Base-by-base conservation (phyloP, 73 alveolate genomes). In the Paramecium primaurelia region DNA sequence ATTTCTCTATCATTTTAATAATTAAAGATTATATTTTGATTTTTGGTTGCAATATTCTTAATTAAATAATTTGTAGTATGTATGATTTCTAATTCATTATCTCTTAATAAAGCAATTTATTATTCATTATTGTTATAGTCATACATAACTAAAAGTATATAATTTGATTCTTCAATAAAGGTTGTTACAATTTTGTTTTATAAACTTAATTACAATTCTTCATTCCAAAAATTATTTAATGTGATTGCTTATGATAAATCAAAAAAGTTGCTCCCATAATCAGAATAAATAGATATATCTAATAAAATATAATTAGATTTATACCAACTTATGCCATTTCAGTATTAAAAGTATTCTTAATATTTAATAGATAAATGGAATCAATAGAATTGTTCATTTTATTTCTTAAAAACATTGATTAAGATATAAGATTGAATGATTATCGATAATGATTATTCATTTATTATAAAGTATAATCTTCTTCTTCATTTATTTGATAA, bases 221-320 rank as follows among this genome's bases (percentile, higher is more conserved):
- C 77, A 20, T 44, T 80, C 91, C 91, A 80, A 80, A 38, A 80
- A 10, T 40, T 22, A 18, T 80, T 40, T 14, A 80, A 28, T 0
- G 47, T 80, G 9, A 80, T 80, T 8, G 91, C 45, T 80, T 80
- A 12, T 3, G 91, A 22, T 22, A 80, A 26, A 47, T 80, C 91
- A 80, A 42, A 80, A 47, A 80, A 80, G 45, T 80, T 80, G 11
- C 28, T 25, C 10, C 91, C 91, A 10, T 20, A 8, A 80, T 80
- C 91, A 80, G 58, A 80, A 14, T 80, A 80, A 4, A 75, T 75
- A 6, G 88, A n/a, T 12, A 75, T 38, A 36, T 75, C 88, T 75
- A 75, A n/a, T 2, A 75, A 34, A 75, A 2, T 25, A 7, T 0
- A n/a, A 16, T 8, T 26, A 9, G 34, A n/a, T 37, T 38, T 1